phyloP scores from a whole-genome alignment of 768 basidiomycete species.

The Butyriboletus loyo region DNA sequence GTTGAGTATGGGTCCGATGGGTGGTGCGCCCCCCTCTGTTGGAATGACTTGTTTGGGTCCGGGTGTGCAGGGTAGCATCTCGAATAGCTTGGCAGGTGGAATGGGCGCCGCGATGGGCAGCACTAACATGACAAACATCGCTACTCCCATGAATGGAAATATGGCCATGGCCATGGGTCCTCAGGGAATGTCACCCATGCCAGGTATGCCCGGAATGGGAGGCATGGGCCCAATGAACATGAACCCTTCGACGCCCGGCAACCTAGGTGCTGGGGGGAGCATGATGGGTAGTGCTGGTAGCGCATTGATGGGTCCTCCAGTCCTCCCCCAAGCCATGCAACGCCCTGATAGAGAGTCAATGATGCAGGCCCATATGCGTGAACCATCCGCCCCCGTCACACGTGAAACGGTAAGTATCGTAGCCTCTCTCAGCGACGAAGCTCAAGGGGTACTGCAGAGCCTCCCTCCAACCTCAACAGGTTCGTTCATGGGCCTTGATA shows the following conservation, averaged over 20 bases:
- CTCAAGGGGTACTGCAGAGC: conserved; percentile 16
- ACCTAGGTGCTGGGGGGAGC: conserved; percentile 19
- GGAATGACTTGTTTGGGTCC: conserved; percentile 12
- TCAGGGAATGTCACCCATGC: conserved; percentile 14
- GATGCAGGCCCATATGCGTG: conserved; percentile 27
- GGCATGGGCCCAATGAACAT: conserved; percentile 24
- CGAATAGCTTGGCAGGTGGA: conserved; percentile 10
- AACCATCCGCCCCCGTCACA: conserved; percentile 20
- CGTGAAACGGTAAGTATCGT: conserved; percentile 24
- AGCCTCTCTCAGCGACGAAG: background rate
- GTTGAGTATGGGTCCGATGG: conserved; percentile 17
- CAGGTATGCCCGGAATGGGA: conserved; percentile 12
- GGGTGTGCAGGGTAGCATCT: conserved; percentile 14
- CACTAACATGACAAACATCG: conserved; percentile 8
- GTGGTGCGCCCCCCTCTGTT: background rate
- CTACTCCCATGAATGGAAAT: conserved; percentile 14
- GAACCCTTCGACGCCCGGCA: conserved; percentile 12
- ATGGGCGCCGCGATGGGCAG: conserved; percentile 13
- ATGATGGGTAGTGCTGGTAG: conserved; percentile 30
- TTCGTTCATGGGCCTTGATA: conserved; percentile 25
- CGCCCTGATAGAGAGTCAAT: conserved; percentile 23
- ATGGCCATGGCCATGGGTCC: conserved; percentile 16
- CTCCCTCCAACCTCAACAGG: conserved; percentile 21
- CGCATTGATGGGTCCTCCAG: conserved; percentile 41
- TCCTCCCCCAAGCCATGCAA: conserved; percentile 27